A percentile compares a stretch with the other conserved stretches of the same genome.
These are phyloP conservation scores for Hordeum marinum DNA, from an alignment of 176 grass and related monocot genomes.

Conservation along the genomic window DNA sequence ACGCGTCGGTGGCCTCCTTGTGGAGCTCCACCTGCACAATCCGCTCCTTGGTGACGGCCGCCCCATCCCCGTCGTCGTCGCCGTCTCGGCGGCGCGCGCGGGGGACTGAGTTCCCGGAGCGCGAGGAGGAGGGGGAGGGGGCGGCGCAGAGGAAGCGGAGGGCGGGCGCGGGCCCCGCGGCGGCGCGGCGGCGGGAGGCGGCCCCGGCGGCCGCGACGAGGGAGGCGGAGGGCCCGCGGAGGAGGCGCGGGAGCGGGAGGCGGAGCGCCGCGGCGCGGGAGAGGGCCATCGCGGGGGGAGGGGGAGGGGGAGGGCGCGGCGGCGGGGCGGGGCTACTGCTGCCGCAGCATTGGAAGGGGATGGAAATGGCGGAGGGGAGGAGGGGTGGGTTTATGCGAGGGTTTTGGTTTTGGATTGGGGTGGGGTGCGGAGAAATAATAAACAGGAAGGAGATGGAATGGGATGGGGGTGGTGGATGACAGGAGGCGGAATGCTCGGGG, in stretches of 20 bases:
- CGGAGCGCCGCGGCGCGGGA: conserved; percentile 42
- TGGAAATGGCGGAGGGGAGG: not conserved
- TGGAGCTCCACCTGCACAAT: conserved; percentile 79
- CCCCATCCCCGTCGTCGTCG: conserved; percentile 5
- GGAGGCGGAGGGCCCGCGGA: conserved; percentile 11
- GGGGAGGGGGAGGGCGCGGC: not conserved
- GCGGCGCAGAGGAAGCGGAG: conserved; percentile 30
- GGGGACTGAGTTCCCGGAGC: not conserved
- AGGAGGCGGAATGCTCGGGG: no score
- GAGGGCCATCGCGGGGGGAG: conserved; percentile 39
- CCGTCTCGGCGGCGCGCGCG: conserved; percentile 21
- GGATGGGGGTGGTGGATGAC: no score
- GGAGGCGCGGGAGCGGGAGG: conserved; percentile 43
- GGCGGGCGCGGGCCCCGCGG: not conserved
- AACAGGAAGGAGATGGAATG: not conserved
- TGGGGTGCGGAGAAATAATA: not conserved
- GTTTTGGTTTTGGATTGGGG: conserved; percentile 51
- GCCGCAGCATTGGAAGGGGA: conserved; percentile 5
- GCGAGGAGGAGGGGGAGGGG: conserved; percentile 6
- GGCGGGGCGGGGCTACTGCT: not conserved
- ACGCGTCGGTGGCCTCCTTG: conserved; percentile 85
- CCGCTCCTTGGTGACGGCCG: conserved; percentile 44
- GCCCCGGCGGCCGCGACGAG: conserved; percentile 21
- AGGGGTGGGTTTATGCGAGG: conserved; percentile 45
- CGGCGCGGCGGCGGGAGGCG: conserved; percentile 34